Base-by-base conservation (phyloP, 1,284 basidiomycete species). In the Xerocomus nothofagi region DNA sequence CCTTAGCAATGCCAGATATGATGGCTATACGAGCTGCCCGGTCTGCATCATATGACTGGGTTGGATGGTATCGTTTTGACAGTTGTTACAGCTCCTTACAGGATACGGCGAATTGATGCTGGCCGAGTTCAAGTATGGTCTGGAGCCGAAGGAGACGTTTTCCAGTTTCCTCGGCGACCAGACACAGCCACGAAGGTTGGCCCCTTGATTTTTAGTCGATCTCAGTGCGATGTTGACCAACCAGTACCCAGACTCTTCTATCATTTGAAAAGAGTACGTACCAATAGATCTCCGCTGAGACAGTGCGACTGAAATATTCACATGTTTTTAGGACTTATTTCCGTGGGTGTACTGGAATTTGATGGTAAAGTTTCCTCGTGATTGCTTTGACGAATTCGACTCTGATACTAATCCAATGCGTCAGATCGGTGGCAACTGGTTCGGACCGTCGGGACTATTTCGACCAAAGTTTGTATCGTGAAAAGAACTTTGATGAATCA, bases 51-150 rank as follows among this genome's bases (percentile, higher is more conserved):
- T 46, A 36, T 21, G 17, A 37, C 39, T 23, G 12, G 24, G 20
- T 9, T 44, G 23, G 33, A 36, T 32, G 48, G 21, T 40, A 18
- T 36, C 44, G 29, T 51, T 39, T 42, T 50, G 42, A 58, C 31
- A 58, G 50, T 50, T 57, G 54, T 57, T 40, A 45, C 54, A 91
- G 88, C 74, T 92, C 12, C 71, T 93, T 48, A 93, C 90, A 38
- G 89, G 88, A 32, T 92, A 93, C 62, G 87, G 86, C 44, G 79
- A 94, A 72, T 76, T 98, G 48, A 82, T 98, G 78, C 77, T 97
- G 50, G 89, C 92, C 30, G 96, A 98, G 72, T 90, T 90, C 73
- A 86, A 85, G 68, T 98, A 98, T 69, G 93, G 89, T 26, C 71
- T 84, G 7, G 79, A 84, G 65, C 91, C 93, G 5, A 88, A 93